Base-by-base conservation (phyloP, 2,329 filamentous ascomycete genomes). In the Fonsecaea multimorphosa region DNA sequence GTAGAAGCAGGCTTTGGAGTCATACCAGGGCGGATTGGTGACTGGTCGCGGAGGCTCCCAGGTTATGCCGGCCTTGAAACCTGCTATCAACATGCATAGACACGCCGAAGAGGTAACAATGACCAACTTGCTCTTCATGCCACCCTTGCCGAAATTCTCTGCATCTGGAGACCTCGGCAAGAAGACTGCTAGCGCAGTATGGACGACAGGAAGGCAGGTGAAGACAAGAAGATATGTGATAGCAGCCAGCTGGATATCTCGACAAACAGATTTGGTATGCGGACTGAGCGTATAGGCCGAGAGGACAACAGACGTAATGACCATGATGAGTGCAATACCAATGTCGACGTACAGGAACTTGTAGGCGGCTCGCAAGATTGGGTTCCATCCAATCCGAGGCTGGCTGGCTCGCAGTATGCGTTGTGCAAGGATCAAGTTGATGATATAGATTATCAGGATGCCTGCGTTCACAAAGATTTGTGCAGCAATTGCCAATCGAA, bases 351-450 rank as follows among this genome's bases (percentile, higher is more conserved):
- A 88, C 19, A 91, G 75, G 24, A 81, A 73, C 66, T 83, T 84
- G 76, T 93, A 89, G 19, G 77, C 63, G 24, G 81, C 68, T 2
- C 80, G 81, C 27, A 86, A 80, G 1, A 78, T 72, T 22, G 78
- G 81, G 67, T 85, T 83, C 91, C 91, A 94, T 64, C 91, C 91
- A 34, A 92, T 74, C 1, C 75, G 74, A 0, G 91, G 91, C 73
- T 93, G 90, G 53, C 86, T 85, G 5, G 89, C 89, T 61, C 92
- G 85, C 22, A 95, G 77, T 27, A 96, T 83, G 56, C 92, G 87
- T 77, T 92, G 91, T 0, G 89, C 79, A 73, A 93, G 91, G 72
- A 95, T 79, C 46, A 96, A 78, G 78, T 96, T 95, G 77, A 92
- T 81, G 73, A 94, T 79, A 76, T 91, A 94, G 29, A 96, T 80